These are phyloP conservation scores for Plantago coronopus DNA, from an alignment of 305 asterid genomes.

Conservation along the genomic window DNA sequence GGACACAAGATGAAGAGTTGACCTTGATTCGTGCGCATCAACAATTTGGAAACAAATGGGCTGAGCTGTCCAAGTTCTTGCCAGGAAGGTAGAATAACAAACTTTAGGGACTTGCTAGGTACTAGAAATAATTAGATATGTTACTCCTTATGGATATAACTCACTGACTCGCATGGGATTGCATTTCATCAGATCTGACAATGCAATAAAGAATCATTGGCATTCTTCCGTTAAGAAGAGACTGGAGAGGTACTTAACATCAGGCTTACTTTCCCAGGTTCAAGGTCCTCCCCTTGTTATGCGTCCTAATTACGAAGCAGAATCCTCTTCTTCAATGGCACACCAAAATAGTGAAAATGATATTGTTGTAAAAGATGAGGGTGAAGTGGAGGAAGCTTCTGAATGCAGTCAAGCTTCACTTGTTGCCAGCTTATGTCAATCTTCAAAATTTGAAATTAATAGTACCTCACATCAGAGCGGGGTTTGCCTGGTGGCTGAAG, in stretches of 20 bases:
- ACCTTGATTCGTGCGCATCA: slow-evolving; percentile 94
- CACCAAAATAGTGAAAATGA: slow-evolving; percentile 79
- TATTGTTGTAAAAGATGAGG: slow-evolving; percentile 50
- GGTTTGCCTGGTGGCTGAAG: slow-evolving; percentile 44
- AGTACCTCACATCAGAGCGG: slow-evolving; percentile 7
- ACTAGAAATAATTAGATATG: background rate
- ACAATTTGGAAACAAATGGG: slow-evolving; percentile 69
- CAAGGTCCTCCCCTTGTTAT: slow-evolving; percentile 56
- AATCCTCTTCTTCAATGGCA: slow-evolving; percentile 62
- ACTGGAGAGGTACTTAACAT: slow-evolving; percentile 78
- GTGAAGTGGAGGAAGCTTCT: slow-evolving; percentile 74
- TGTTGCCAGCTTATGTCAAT: slow-evolving; percentile 46
- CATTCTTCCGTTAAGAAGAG: slow-evolving; percentile 98
- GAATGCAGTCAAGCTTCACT: slow-evolving; percentile 87
- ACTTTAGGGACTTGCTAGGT: background rate
- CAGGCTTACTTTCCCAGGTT: slow-evolving; percentile 81
- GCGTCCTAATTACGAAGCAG: slow-evolving; percentile 43
- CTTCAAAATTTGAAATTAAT: slow-evolving; percentile 25
- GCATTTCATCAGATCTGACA: slow-evolving; percentile 52
- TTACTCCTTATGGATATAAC: slow-evolving; percentile 16
- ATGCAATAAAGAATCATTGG: slow-evolving; percentile 97
- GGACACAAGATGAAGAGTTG: slow-evolving; percentile 98
- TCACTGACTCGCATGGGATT: slow-evolving; percentile 20
- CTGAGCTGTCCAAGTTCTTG: slow-evolving; percentile 89
- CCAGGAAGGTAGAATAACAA: slow-evolving; percentile 77